phyloP scores from a whole-genome alignment of 83 land plant species.

The Picea abies region DNA sequence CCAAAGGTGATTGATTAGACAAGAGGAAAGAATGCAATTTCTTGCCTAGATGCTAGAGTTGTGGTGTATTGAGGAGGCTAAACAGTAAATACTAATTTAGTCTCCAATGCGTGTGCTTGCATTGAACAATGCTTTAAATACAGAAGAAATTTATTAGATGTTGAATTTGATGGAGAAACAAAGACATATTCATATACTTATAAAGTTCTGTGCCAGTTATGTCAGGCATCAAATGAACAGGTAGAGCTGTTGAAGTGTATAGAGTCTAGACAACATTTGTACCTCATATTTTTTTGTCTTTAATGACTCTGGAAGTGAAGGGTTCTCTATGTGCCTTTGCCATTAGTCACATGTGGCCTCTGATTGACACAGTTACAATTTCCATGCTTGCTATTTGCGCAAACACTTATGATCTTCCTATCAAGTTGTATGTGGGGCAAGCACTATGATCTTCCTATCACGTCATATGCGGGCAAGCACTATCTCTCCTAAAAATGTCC shows the following conservation, averaged over 20 bases:
- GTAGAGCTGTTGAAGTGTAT: background rate
- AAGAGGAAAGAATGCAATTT: too few relatives aligned
- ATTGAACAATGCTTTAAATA: background rate
- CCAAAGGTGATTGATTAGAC: too few relatives aligned
- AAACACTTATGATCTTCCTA: too few relatives aligned
- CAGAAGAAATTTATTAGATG: background rate
- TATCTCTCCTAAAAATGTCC: too few relatives aligned
- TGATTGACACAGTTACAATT: background rate
- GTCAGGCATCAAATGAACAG: too few relatives aligned
- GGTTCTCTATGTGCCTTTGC: background rate
- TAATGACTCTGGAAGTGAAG: background rate
- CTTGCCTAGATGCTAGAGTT: too few relatives aligned
- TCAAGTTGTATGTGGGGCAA: too few relatives aligned
- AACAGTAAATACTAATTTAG: background rate
- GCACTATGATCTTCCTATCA: too few relatives aligned
- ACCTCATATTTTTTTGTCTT: background rate
- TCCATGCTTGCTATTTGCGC: too few relatives aligned
- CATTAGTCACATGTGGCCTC: background rate
- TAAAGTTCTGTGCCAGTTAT: too few relatives aligned
- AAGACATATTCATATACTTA: background rate
- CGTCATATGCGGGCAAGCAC: too few relatives aligned
- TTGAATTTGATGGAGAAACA: background rate
- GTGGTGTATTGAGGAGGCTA: too few relatives aligned
- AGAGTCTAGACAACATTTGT: background rate
- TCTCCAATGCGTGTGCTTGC: background rate